Conservation (phyloP, 352 stramenopile genomes). For the Peronospora belbahrii region DNA sequence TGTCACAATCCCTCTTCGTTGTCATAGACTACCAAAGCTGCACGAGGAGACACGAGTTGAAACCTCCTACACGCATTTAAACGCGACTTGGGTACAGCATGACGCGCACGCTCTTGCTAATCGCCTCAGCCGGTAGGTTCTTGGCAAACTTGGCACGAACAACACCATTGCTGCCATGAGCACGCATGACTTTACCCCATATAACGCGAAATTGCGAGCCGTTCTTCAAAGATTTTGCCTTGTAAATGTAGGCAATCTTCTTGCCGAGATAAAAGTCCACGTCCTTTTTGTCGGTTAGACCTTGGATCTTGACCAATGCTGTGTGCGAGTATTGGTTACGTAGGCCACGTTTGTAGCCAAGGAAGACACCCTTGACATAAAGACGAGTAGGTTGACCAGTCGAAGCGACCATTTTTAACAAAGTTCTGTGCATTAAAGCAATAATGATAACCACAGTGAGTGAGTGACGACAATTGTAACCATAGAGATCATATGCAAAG, state of each 20-base stretch:
- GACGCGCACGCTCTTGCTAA: constrained; percentile 95
- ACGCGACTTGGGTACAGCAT: constrained; percentile 99
- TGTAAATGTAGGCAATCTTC: constrained; percentile 99
- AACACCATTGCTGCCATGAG: constrained; percentile 97
- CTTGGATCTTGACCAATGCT: constrained; percentile 98
- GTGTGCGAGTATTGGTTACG: constrained; percentile 98
- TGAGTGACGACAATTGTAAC: not conserved
- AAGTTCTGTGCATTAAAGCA: constrained; percentile 40
- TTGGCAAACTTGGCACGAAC: constrained; percentile 98
- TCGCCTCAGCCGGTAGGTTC: constrained; percentile 95
- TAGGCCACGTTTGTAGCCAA: constrained; percentile 98
- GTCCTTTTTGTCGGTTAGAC: constrained; percentile 96
- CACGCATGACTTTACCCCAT: constrained; percentile 97
- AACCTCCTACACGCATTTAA: constrained; percentile 52
- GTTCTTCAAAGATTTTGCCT: constrained; percentile 92
- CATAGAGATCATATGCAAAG: not conserved
- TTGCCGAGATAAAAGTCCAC: constrained; percentile 99
- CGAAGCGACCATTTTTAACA: constrained; percentile 86
- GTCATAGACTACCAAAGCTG: constrained; percentile 38
- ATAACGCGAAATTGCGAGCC: constrained; percentile 98
- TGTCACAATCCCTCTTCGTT: constrained; percentile 46
- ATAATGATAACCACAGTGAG: constrained; percentile 6
- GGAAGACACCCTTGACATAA: constrained; percentile 98
- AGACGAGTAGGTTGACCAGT: constrained; percentile 91
- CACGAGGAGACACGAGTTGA: constrained; percentile 17